Conservation (phyloP, 805 yeast species). For the Wickerhamomyces bisporus region DNA sequence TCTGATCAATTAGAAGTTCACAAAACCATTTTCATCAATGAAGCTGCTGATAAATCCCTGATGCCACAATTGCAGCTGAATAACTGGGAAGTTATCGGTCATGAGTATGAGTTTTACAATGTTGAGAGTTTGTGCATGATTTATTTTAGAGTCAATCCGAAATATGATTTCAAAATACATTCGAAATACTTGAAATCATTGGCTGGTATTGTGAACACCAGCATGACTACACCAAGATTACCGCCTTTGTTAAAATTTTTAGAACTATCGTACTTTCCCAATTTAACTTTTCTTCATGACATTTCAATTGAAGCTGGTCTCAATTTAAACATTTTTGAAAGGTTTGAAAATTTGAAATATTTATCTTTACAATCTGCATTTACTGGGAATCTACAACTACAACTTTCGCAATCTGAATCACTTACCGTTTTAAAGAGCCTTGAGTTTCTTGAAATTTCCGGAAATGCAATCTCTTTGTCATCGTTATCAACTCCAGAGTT, state of each 20-base stretch:
- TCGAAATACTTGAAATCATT: conserved; percentile 10
- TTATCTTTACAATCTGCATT: conserved; percentile 18
- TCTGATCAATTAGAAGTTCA: conserved; percentile 6
- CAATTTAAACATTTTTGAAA: conserved; percentile 15
- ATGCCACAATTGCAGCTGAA: background rate
- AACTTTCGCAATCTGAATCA: conserved; percentile 1
- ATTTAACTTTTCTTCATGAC: conserved; percentile 11
- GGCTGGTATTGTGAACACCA: conserved; percentile 16
- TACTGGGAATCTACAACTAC: conserved; percentile 9
- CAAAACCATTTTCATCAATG: conserved; percentile 7
- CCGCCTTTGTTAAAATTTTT: conserved; percentile 18
- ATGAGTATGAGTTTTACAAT: conserved; percentile 15
- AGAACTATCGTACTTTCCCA: conserved; percentile 15
- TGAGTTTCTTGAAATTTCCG: conserved; percentile 11
- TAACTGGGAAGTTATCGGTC: conserved; percentile 14
- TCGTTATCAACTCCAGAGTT: conserved; percentile 10
- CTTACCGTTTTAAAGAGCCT: conserved; percentile 5
- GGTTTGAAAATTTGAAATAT: conserved; percentile 8
- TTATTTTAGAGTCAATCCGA: conserved; percentile 11
- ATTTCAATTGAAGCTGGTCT: conserved; percentile 21
- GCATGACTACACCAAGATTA: conserved; percentile 16
- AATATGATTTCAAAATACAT: conserved; percentile 14
- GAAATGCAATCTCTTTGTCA: conserved; percentile 16
- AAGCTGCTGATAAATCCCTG: conserved; percentile 5
- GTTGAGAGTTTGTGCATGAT: conserved; percentile 12